Evolutionary conservation across 2,329 filamentous ascomycete species (phyloP).

Genomic region (Plectosphaerella plurivora): DNA sequence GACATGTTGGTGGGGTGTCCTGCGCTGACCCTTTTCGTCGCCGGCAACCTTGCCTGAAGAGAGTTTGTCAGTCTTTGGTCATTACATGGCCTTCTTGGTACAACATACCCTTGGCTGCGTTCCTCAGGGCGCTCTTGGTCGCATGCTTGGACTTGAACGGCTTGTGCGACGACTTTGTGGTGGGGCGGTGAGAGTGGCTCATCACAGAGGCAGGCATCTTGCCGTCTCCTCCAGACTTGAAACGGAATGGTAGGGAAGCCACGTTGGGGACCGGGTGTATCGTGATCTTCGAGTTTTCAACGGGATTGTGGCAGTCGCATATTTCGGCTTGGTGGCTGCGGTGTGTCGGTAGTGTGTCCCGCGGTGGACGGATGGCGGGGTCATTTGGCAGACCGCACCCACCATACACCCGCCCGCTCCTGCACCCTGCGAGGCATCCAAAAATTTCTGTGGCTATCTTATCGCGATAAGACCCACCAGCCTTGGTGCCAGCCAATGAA

Average conservation of each 20-base stretch:
- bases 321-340: slow-evolving; percentile 5
- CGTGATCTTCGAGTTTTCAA: slow-evolving; percentile 5
- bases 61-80: not conserved
- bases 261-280: slow-evolving; percentile 34
- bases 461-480: slow-evolving; percentile 5
- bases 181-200: slow-evolving; percentile 84
- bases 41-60: slow-evolving; percentile 65
- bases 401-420: not conserved
- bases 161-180: slow-evolving; percentile 86
- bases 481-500: not conserved
- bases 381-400: not conserved
- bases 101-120: slow-evolving; percentile 71
- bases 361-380: slow-evolving; percentile 6
- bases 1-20: slow-evolving; percentile 90
- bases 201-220: slow-evolving; percentile 69
- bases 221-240: slow-evolving; percentile 73
- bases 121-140: slow-evolving; percentile 81
- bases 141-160: slow-evolving; percentile 88
- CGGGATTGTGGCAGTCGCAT: slow-evolving; percentile 1
- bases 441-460: slow-evolving; percentile 10
- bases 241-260: slow-evolving; percentile 76
- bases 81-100: not conserved
- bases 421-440: not conserved
- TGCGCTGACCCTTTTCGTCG: slow-evolving; percentile 68
- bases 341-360: slow-evolving; percentile 28